Evolutionary conservation across 768 basidiomycete species (phyloP).

Genomic region (Tremella fuciformis): DNA sequence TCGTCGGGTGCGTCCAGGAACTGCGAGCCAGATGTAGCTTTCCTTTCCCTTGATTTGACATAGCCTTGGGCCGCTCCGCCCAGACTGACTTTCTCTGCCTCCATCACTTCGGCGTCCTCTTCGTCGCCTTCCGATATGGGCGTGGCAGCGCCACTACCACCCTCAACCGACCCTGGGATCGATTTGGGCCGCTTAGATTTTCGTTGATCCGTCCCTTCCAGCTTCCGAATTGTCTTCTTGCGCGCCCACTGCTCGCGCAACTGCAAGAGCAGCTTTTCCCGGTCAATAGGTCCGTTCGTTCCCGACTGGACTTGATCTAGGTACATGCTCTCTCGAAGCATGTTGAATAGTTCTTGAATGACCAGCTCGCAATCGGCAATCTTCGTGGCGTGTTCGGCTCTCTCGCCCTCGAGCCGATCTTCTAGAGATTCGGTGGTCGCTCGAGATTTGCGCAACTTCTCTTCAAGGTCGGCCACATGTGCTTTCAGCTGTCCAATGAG

Average conservation of each 20-base stretch:
- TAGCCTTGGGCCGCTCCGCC: slow-evolving; percentile 26
- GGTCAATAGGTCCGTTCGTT: slow-evolving; percentile 66
- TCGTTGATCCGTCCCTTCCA: slow-evolving; percentile 29
- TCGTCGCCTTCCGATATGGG: slow-evolving; percentile 25
- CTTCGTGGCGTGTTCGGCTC: slow-evolving; percentile 74
- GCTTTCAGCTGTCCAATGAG: slow-evolving; percentile 76
- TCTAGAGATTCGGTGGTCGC: slow-evolving; percentile 74
- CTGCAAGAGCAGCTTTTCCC: slow-evolving; percentile 70
- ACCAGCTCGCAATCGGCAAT: slow-evolving; percentile 85
- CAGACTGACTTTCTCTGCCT: slow-evolving; percentile 35
- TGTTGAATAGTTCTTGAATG: slow-evolving; percentile 88
- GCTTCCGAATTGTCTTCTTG: slow-evolving; percentile 45
- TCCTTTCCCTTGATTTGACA: slow-evolving; percentile 19
- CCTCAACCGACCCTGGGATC: neutral
- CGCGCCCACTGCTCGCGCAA: slow-evolving; percentile 47
- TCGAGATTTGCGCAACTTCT: slow-evolving; percentile 72
- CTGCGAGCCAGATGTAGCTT: slow-evolving; percentile 45
- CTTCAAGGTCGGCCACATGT: slow-evolving; percentile 67
- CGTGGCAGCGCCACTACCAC: neutral
- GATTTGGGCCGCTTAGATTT: neutral
- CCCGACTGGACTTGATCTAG: slow-evolving; percentile 69
- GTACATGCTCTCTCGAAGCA: slow-evolving; percentile 76
- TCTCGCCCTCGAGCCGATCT: slow-evolving; percentile 72
- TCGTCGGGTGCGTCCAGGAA: slow-evolving; percentile 54
- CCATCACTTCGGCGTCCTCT: slow-evolving; percentile 52